These are phyloP conservation scores for Candida namnaoensis DNA, from an alignment of 805 yeast species.

Conservation along the genomic window DNA sequence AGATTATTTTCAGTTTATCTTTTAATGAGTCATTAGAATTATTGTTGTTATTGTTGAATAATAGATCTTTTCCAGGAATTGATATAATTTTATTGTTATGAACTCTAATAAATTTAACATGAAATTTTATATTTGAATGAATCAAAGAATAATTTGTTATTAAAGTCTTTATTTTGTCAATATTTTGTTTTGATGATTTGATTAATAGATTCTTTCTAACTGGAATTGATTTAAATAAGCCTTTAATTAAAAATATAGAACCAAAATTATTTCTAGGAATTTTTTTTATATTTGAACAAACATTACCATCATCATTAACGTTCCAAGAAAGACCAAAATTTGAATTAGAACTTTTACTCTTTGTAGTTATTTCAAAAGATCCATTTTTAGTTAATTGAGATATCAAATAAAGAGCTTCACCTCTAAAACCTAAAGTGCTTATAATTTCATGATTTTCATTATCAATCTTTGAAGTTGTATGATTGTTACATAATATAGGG, in stretches of 20 bases:
- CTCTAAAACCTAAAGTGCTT: constrained; percentile 37
- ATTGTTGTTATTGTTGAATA: constrained; percentile 4
- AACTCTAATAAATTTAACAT: constrained; percentile 4
- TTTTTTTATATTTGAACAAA: constrained; percentile 9
- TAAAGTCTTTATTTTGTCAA: constrained; percentile 17
- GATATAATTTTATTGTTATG: not conserved
- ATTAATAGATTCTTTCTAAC: constrained; percentile 23
- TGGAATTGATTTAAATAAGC: constrained; percentile 22
- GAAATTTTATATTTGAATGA: constrained; percentile 22
- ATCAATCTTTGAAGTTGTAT: constrained; percentile 33
- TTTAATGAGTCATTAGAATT: not conserved
- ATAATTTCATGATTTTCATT: constrained; percentile 19
- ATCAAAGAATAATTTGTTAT: constrained; percentile 23
- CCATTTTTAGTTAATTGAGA: constrained; percentile 20
- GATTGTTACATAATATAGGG: constrained; percentile 25
- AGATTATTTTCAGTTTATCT: constrained; percentile 3
- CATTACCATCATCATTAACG: constrained; percentile 20
- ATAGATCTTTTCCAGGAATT: constrained; percentile 4
- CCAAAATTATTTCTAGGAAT: constrained; percentile 18
- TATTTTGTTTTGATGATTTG: constrained; percentile 15
- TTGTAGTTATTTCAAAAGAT: constrained; percentile 21
- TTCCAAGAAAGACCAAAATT: constrained; percentile 44
- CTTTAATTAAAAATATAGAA: constrained; percentile 23
- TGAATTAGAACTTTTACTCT: constrained; percentile 18
- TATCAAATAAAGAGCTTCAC: constrained; percentile 36